Base-by-base conservation (phyloP, 179 eudicot genomes). In the Vitellaria paradoxa region DNA sequence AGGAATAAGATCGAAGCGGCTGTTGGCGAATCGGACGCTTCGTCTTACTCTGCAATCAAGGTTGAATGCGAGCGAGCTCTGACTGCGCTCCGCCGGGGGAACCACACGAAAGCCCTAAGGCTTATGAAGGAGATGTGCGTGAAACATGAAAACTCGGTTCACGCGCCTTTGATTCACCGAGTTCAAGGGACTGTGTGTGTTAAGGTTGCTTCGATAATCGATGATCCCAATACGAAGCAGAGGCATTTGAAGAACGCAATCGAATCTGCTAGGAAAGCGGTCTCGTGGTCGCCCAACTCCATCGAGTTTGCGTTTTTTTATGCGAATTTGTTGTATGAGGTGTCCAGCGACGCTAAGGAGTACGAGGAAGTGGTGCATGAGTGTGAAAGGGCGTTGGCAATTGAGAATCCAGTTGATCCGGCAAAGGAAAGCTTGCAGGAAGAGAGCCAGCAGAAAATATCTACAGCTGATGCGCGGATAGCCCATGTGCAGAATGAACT, bases 401-500 rank as follows among this genome's bases (percentile, higher is more conserved):
- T 96, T n/a, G 92, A 89, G 76, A 86, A 88, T 72, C 99, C 99
- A 1, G 73, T 86, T 42, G 99, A 96, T 85, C 99, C 98, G 24
- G 91, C 91, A 0, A 88, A 82, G 82, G 94, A 87, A 86, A 87
- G 89, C 52, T 82, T 89, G 78, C 89, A 85, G 73, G 92, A 86
- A 7, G 91, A 83, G 82, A 87, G 84, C 52, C 87, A 88, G 82
- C 90, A 65, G 78, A 84, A 82, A 80, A 50, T 81, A 20, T 60
- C 85, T 2, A 66, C 88, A 0, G 72, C 86, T 0, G 97, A 90
- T 61, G 91, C 80, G 0, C 77, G 98, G 62, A 81, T 96, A 6
- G 61, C 30, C 47, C 86, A 85, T 55, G 87, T 96, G 72, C 92
- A 89, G 42, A 20, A 85, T 86, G 89, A 76, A 64, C 65, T 81